phyloP scores from a whole-genome alignment of 2,329 filamentous ascomycete species.

The Colletotrichum zoysiae region DNA sequence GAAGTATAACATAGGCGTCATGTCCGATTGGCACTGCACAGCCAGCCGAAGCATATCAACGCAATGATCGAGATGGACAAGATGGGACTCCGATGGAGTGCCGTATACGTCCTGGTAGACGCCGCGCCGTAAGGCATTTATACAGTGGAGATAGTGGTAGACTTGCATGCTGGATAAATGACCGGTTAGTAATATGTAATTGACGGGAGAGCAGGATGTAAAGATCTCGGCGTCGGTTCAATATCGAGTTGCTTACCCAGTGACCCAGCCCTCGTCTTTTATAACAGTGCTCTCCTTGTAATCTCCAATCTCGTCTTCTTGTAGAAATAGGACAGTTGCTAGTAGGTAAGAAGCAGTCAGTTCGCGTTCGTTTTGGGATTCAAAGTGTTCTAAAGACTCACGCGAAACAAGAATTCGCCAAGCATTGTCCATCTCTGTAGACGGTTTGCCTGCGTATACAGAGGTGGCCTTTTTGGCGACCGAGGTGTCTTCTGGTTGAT shows the following conservation, averaged over 20 bases:
- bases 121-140: neutral
- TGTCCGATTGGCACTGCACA: neutral
- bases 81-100: neutral
- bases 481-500: neutral
- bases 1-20: neutral
- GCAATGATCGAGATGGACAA: neutral
- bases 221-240: too few relatives aligned
- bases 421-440: neutral
- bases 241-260: neutral
- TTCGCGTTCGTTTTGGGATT: too few relatives aligned
- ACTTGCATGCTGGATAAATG: neutral
- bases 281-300: neutral
- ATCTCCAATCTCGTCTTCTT: neutral
- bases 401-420: neutral
- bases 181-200: neutral
- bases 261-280: neutral
- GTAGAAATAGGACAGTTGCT: neutral
- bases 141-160: neutral
- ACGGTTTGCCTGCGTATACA: neutral
- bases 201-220: too few relatives aligned
- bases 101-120: neutral
- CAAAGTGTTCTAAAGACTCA: neutral
- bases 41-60: neutral
- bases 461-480: neutral
- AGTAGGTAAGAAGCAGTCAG: neutral